Conservation (phyloP, 2,329 filamentous ascomycete genomes). For the Epichloe uncinata region DNA sequence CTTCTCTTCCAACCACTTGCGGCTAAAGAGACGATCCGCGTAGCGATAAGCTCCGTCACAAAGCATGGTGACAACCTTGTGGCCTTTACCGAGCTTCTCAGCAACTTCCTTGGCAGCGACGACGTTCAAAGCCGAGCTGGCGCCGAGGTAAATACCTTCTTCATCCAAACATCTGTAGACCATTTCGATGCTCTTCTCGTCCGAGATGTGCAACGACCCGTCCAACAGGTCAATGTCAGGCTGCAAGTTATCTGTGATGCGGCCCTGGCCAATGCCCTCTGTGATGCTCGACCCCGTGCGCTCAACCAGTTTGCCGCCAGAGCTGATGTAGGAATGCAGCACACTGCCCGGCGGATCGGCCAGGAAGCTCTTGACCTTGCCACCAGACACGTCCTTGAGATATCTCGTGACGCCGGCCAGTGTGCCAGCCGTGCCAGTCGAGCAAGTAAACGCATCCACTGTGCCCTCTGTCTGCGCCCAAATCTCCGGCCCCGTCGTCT, state of each 20-base stretch:
- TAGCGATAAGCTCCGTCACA: slow-evolving; percentile 98
- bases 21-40: slow-evolving; percentile 83
- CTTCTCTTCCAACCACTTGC: slow-evolving; percentile 82
- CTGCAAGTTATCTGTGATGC: slow-evolving; percentile 86
- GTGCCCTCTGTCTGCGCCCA: slow-evolving; percentile 82
- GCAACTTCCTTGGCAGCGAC: slow-evolving; percentile 91
- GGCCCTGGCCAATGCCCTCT: slow-evolving; percentile 93
- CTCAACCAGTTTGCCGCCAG: slow-evolving; percentile 72
- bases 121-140: slow-evolving; percentile 87
- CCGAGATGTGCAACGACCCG: slow-evolving; percentile 69
- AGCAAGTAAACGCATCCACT: slow-evolving; percentile 88
- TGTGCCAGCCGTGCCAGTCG: slow-evolving; percentile 85
- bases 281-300: slow-evolving; percentile 80
- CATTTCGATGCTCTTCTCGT: slow-evolving; percentile 96
- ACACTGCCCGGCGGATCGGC: slow-evolving; percentile 92
- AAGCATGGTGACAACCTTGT: slow-evolving; percentile 86
- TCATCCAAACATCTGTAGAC: slow-evolving; percentile 93
- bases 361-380: slow-evolving; percentile 73
- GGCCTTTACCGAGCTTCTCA: slow-evolving; percentile 73
- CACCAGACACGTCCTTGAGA: slow-evolving; percentile 69
- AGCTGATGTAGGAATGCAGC: slow-evolving; percentile 80
- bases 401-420: slow-evolving; percentile 80
- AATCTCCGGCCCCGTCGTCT: slow-evolving; percentile 95
- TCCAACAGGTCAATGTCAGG: slow-evolving; percentile 77
- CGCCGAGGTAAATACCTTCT: slow-evolving; percentile 89